phyloP scores from a whole-genome alignment of 768 basidiomycete species.

The Suillus variegatus region DNA sequence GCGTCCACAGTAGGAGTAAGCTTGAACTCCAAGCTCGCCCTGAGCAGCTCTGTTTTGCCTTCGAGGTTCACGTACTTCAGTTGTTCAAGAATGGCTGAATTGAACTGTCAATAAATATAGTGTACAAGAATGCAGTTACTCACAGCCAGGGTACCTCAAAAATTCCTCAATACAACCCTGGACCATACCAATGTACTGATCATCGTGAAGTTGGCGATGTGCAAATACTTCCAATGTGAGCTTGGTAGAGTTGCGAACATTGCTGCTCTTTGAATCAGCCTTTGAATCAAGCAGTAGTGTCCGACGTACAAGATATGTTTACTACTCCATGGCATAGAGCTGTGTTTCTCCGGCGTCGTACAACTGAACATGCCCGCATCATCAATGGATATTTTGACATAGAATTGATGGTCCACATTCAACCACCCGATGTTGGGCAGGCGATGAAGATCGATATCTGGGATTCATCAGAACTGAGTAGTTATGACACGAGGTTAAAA shows the following conservation, averaged over 20 bases:
- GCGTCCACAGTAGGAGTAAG: not conserved
- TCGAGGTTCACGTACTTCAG: not conserved
- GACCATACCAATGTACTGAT: slow-evolving; percentile 7
- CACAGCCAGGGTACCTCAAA: not conserved
- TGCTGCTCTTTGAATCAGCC: slow-evolving; percentile 1
- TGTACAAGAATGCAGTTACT: not conserved
- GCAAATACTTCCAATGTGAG: slow-evolving; percentile 8
- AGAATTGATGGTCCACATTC: slow-evolving; percentile 7
- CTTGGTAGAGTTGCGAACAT: not conserved
- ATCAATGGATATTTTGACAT: not conserved
- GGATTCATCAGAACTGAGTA: not conserved
- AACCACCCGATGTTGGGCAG: slow-evolving; percentile 9
- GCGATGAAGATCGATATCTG: slow-evolving; percentile 5
- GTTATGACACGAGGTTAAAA: not conserved
- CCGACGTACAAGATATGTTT: slow-evolving; percentile 1
- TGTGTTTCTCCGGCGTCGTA: not conserved
- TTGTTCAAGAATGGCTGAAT: not conserved
- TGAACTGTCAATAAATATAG: not conserved
- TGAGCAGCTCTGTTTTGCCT: not conserved
- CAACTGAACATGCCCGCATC: not conserved
- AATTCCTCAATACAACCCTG: not conserved
- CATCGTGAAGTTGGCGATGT: slow-evolving; percentile 4
- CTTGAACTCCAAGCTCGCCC: slow-evolving; percentile 3
- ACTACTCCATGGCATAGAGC: slow-evolving; percentile 4
- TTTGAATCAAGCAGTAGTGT: not conserved